These are phyloP conservation scores for Venturia oleaginea DNA, from an alignment of 2,329 filamentous ascomycete genomes.

Conservation along the genomic window DNA sequence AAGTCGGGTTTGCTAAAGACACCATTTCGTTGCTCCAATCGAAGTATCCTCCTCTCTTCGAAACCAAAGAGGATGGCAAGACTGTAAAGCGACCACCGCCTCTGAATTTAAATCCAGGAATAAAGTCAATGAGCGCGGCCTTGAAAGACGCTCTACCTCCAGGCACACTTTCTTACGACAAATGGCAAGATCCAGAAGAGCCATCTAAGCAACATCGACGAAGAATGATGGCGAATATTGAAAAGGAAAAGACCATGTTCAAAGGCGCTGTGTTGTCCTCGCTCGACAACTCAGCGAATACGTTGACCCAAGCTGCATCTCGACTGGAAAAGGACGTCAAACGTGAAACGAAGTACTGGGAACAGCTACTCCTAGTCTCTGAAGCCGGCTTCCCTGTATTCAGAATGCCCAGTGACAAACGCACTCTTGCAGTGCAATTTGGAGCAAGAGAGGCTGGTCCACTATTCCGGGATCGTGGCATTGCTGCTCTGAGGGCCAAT, in stretches of 20 bases:
- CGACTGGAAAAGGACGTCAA: constrained; percentile 68
- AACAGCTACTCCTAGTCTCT: constrained; percentile 70
- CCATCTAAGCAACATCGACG: constrained; percentile 25
- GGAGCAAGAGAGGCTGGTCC: constrained; percentile 68
- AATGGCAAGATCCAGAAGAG: constrained; percentile 37
- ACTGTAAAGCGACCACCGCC: not conserved
- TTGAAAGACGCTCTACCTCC: constrained; percentile 64
- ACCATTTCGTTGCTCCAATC: constrained; percentile 75
- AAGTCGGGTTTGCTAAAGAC: constrained; percentile 63
- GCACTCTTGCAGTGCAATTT: constrained; percentile 76
- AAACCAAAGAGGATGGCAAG: not conserved
- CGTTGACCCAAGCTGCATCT: constrained; percentile 61
- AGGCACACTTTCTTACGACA: constrained; percentile 63
- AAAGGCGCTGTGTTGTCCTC: constrained; percentile 71
- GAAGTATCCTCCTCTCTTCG: constrained; percentile 50
- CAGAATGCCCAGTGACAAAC: constrained; percentile 61
- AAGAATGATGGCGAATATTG: constrained; percentile 41
- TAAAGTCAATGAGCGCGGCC: constrained; percentile 56
- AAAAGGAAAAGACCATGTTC: constrained; percentile 41
- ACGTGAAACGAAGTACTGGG: constrained; percentile 81
- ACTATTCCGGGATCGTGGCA: constrained; percentile 58
- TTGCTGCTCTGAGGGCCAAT: constrained; percentile 67
- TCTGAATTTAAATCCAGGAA: constrained; percentile 26
- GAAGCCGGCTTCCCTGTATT: constrained; percentile 82
- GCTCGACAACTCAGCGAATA: constrained; percentile 64